Evolutionary conservation across 2,329 filamentous ascomycete genomes (phyloP).

Genomic region (Talaromyces sp.): DNA sequence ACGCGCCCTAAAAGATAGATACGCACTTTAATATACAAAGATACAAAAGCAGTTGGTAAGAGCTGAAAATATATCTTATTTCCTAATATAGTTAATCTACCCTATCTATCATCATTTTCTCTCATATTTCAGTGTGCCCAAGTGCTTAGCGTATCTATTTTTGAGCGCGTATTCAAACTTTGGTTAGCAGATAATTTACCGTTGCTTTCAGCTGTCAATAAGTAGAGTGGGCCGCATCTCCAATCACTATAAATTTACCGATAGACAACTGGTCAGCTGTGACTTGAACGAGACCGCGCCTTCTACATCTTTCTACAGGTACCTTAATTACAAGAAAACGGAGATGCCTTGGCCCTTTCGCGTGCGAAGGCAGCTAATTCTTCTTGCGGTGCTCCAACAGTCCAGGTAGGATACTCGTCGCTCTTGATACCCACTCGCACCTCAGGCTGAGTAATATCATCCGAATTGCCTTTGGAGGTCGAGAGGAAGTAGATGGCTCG

Average conservation of each 20-base stretch:
- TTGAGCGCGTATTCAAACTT: conserved; percentile 19
- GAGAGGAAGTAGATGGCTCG: background rate
- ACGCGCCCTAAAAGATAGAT: too few species aligned
- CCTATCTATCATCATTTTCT: too few species aligned
- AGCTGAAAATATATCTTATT: too few species aligned
- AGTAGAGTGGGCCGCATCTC: background rate
- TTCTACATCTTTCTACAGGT: background rate
- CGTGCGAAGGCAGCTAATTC: background rate
- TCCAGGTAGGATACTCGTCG: background rate
- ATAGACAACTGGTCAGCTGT: background rate
- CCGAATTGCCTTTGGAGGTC: background rate
- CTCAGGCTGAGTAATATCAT: background rate
- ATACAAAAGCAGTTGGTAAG: too few species aligned
- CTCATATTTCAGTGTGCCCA: too few species aligned
- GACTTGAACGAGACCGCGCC: background rate
- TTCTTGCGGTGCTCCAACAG: background rate
- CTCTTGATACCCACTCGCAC: background rate
- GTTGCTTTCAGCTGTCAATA: background rate
- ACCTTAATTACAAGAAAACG: background rate
- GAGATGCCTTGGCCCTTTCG: background rate
- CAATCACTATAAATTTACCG: background rate
- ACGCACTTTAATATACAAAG: too few species aligned
- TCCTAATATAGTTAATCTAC: too few species aligned
- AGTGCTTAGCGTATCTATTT: too few species aligned
- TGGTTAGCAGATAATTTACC: background rate